Base-by-base conservation (phyloP, 2,329 filamentous ascomycete genomes). In the Colletotrichum cordylinicola region DNA sequence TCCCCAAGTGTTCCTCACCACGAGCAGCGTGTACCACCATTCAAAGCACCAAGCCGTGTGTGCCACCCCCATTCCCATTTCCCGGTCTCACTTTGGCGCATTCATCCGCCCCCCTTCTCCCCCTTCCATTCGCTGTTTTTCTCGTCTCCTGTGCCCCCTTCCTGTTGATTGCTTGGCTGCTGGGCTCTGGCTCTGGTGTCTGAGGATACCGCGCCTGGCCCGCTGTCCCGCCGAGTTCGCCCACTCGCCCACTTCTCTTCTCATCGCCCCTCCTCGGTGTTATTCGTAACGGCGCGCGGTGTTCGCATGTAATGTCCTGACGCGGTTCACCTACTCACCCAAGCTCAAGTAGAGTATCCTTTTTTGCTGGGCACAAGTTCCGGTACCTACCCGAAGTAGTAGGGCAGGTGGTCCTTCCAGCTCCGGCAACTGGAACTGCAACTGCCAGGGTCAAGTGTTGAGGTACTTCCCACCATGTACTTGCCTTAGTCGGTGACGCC, bases 401-500 rank as follows among this genome's bases (percentile, higher is more conserved):
- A 75, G 58, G 69, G 56, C 60, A 68, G 13, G 27, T 52, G 43
- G 43, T 52, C 43, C 43, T 24, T 52, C 43, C 43, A 64, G 52
- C 15, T 69, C 67, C 35, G 37, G 43, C 55, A 65, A 55, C 29
- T 62, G 52, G 55, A 48, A 61, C 31, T 21, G 27, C 29, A 67
- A 67, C 65, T 62, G 56, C 67, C 37, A 70, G 56, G 67, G 67
- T 62, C 67, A 35, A 62, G 37, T 62, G 56, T 62, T 70, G 56
- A 27, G 67, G 39, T 70, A 70, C 67, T 62, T 70, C 33, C 15
- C 58, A 62, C 15, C 37, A 62, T 52, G 70, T 69, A 75, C 68
- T 72, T 67, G 55, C 68, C 55, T 58, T 69, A 64, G 64, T 75
- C 73, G 73, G 73, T 75, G 73, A 75, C 73, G 73, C 73, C 73